These are phyloP conservation scores for Oxyria digyna DNA, from an alignment of 148 eudicot genomes.

Conservation along the genomic window DNA sequence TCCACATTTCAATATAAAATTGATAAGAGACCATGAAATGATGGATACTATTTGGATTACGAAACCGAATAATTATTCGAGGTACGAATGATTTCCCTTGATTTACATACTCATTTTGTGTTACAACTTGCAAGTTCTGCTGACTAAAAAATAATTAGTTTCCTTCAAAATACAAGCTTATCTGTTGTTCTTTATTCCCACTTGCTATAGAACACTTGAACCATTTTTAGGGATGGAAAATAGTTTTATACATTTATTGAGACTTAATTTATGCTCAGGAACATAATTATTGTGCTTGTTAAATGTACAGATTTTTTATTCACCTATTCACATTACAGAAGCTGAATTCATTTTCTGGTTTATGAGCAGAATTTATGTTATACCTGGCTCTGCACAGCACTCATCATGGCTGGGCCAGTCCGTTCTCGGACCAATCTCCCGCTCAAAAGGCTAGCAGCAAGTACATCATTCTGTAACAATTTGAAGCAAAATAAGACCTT, in stretches of 20 bases:
- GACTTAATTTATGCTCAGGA: too few species aligned
- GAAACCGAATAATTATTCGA: not conserved
- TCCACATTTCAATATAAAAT: conserved; percentile 76
- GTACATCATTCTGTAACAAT: conserved; percentile 74
- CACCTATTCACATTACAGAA: not conserved
- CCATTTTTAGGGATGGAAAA: not conserved
- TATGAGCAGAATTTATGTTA: not conserved
- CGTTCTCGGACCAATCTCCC: conserved; percentile 97
- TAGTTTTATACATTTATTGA: not conserved
- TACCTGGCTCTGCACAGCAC: conserved; percentile 99
- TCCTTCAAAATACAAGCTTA: not conserved
- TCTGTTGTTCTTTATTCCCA: not conserved
- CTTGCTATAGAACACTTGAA: not conserved
- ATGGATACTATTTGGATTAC: not conserved
- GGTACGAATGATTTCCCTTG: not conserved
- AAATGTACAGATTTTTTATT: not conserved
- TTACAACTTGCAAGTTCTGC: too few species aligned
- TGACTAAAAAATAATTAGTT: too few species aligned
- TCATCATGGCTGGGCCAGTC: conserved; percentile 94
- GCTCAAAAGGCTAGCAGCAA: conserved; percentile 80
- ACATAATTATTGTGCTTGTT: not conserved
- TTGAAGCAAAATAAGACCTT: not conserved
- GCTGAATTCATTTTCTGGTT: too few species aligned
- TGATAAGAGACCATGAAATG: conserved; percentile 36
- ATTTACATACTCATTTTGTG: too few species aligned